Conservation (phyloP, 371 early-diverging fungal species). For the Saksenaea vasiformis region DNA sequence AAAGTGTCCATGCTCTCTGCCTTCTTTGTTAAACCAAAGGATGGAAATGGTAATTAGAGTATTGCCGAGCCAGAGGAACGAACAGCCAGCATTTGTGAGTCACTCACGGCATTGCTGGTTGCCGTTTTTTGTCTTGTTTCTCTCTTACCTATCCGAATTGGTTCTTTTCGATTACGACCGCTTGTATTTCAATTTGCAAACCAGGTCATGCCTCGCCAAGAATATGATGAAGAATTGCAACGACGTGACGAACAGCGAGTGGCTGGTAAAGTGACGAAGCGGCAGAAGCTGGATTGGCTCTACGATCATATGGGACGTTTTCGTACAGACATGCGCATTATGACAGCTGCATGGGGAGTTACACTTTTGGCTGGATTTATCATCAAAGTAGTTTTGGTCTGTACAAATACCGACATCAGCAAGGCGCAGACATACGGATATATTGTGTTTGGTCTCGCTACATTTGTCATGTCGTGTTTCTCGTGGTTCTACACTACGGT, state of each 20-base stretch:
- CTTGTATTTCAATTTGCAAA: constrained; percentile 39
- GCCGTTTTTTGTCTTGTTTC: constrained; percentile 41
- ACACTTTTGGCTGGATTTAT: constrained; percentile 36
- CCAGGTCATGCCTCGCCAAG: constrained; percentile 46
- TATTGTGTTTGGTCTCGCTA: constrained; percentile 37
- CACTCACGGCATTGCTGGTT: constrained; percentile 33
- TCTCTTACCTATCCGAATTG: constrained; percentile 37
- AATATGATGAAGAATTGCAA: constrained; percentile 19
- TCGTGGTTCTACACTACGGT: constrained; percentile 46
- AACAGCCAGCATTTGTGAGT: constrained; percentile 35
- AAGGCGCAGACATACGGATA: constrained; percentile 30
- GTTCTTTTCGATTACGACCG: constrained; percentile 35
- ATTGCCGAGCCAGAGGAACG: constrained; percentile 40
- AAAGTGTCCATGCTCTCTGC: not conserved
- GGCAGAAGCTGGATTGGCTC: constrained; percentile 27
- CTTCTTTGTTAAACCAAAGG: not conserved
- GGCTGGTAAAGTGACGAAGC: constrained; percentile 8
- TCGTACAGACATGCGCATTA: constrained; percentile 45
- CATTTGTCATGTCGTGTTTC: constrained; percentile 33
- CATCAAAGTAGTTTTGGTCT: constrained; percentile 39
- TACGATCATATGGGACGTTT: constrained; percentile 42
- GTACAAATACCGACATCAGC: constrained; percentile 29
- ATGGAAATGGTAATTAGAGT: constrained; percentile 23
- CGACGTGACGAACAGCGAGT: constrained; percentile 27
- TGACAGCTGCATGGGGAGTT: constrained; percentile 48